These are phyloP conservation scores for Colletotrichum tanaceti DNA, from an alignment of 2,329 filamentous ascomycete genomes.

Conservation along the genomic window DNA sequence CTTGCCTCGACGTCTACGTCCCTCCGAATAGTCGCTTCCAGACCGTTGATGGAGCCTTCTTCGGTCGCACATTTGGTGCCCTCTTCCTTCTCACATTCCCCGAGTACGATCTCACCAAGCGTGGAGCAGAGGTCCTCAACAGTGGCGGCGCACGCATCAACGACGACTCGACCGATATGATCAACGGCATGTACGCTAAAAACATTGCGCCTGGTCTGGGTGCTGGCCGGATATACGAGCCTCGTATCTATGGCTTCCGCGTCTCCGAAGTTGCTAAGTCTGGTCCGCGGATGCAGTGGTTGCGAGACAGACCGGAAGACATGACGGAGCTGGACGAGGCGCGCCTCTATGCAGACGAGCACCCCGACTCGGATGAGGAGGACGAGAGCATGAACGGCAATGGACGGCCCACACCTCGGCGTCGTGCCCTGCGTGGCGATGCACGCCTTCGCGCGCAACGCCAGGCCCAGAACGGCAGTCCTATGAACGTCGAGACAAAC, in stretches of 20 bases:
- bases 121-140: conserved; percentile 69
- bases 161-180: conserved; percentile 62
- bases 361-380: conserved; percentile 69
- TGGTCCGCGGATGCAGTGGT: conserved; percentile 96
- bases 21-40: conserved; percentile 98
- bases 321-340: conserved; percentile 87
- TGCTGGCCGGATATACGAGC: conserved; percentile 86
- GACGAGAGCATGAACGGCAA: conserved; percentile 62
- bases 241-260: conserved; percentile 95
- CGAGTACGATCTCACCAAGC: conserved; percentile 87
- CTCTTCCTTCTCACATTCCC: conserved; percentile 99
- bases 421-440: conserved; percentile 56
- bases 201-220: conserved; percentile 93
- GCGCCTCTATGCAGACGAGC: conserved; percentile 63
- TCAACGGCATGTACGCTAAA: conserved; percentile 88
- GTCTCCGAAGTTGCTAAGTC: conserved; percentile 91
- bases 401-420: conserved; percentile 54
- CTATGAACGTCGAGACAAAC: conserved; percentile 67
- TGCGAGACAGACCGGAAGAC: conserved; percentile 84
- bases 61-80: conserved; percentile 95
- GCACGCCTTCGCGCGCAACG: conserved; percentile 55
- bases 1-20: conserved; percentile 96
- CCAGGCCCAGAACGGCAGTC: conserved; percentile 65
- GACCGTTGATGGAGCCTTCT: conserved; percentile 97
- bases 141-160: conserved; percentile 49